These are phyloP conservation scores for Colletotrichum sp. DNA, from an alignment of 2,329 filamentous ascomycete genomes.

Conservation along the genomic window DNA sequence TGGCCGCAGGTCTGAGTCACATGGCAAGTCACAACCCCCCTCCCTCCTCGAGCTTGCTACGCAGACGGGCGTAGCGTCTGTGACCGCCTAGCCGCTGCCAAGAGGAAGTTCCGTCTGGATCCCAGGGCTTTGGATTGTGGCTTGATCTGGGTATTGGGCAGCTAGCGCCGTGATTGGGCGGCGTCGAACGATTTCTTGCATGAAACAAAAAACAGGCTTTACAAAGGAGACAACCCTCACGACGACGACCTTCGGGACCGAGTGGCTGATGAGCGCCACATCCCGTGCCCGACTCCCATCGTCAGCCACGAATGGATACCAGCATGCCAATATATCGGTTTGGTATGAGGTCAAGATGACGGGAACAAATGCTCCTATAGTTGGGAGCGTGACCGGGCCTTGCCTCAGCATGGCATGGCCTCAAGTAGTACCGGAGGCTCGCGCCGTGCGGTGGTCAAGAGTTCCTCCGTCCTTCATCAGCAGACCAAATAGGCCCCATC, in stretches of 20 bases:
- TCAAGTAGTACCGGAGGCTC: background rate
- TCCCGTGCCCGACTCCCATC: background rate
- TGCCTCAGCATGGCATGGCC: background rate
- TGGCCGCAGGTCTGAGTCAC: constrained; percentile 18
- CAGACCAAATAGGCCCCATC: background rate
- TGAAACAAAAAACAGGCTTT: constrained; percentile 1
- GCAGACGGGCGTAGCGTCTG: constrained; percentile 9
- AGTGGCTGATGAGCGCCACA: background rate
- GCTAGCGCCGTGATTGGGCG: background rate
- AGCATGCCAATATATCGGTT: background rate
- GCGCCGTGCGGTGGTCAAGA: background rate
- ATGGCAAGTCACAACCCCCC: constrained; percentile 19
- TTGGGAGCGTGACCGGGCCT: background rate
- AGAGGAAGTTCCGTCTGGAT: background rate
- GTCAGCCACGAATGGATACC: background rate
- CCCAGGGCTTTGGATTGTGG: constrained; percentile 10
- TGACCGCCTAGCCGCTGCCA: constrained; percentile 3
- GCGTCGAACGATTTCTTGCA: background rate
- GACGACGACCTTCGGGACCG: background rate
- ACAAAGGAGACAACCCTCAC: background rate
- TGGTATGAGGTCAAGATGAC: background rate
- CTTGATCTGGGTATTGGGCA: constrained; percentile 1
- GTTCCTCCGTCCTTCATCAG: background rate
- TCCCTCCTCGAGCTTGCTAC: background rate
- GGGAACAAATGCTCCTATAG: background rate